Percentiles rank a stretch among this genome's conserved stretches.
Evolutionary conservation across 257 asterid species (phyloP).

Genomic region (Euphrasia confusa): DNA sequence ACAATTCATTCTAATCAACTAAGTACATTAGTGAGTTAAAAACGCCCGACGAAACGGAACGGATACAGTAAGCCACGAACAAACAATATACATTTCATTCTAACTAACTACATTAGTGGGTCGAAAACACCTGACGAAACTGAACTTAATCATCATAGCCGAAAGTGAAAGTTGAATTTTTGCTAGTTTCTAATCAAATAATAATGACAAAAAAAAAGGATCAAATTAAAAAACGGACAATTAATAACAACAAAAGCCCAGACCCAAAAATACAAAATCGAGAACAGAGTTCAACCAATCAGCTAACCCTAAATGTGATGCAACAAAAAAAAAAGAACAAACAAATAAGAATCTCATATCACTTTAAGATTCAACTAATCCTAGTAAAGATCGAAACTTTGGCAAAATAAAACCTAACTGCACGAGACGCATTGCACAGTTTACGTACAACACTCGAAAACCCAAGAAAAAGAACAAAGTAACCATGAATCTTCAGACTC

Average conservation of each 20-base stretch:
- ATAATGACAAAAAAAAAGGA: not conserved
- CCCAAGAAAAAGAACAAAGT: slow-evolving; percentile 16
- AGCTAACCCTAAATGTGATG: slow-evolving; percentile 5
- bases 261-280: slow-evolving; percentile 6
- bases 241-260: slow-evolving; percentile 7
- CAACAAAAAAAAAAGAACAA: slow-evolving; percentile 8
- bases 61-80: slow-evolving; percentile 7
- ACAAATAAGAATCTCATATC: slow-evolving; percentile 22
- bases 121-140: slow-evolving; percentile 3
- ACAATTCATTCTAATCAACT: no score
- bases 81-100: not conserved
- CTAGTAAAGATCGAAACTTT: slow-evolving; percentile 27
- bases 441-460: not conserved
- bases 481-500: slow-evolving; percentile 8
- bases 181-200: not conserved
- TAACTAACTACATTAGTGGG: slow-evolving; percentile 4
- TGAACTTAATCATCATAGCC: slow-evolving; percentile 14
- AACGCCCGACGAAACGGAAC: not conserved
- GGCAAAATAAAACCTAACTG: slow-evolving; percentile 20
- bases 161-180: not conserved
- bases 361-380: slow-evolving; percentile 21
- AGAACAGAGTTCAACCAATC: slow-evolving; percentile 4
- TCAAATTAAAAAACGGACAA: not conserved
- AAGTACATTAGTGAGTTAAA: no score
- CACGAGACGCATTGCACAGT: slow-evolving; percentile 5